Evolutionary conservation across 441 rosid species (phyloP), one percentile per base, ranked within the genome.

Genomic region (Pelargonium citronellum): DNA sequence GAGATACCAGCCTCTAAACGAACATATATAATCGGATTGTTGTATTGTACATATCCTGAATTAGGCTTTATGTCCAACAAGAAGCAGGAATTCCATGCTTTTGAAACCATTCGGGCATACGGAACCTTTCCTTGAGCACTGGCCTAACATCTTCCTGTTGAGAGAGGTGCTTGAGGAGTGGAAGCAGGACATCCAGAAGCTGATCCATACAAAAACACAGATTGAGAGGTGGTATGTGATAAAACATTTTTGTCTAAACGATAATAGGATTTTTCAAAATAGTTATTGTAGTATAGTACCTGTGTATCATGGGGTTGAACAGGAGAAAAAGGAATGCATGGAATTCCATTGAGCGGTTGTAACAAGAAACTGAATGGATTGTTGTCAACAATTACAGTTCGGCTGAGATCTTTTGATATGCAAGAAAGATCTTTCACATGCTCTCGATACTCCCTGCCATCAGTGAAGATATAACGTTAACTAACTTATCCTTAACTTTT

Each of bases 91-190:
- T 91, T 72, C 97, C 97, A 70, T 87, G 95, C 73, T 85, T 90
- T 78, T 88, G 90, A 80, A 94, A 94, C 98, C 98, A 94, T 70
- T 91, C 93, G 0, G 90, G 93, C 97, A 94, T 94, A 84, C 46
- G 91, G 76, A 88, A 94, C 64, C 86, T 87, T 39, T 91, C 94
- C 15, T 85, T 79, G 5, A 94, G 92, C 72, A 73, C 79, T 0
- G 91, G 82, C 67, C 97, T 84, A 37, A 94, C 93, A 3, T 94
- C 98, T 62, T 82, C 85, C 83, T 91, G 90, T 78, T 73, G 77
- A 24, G 96, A 86, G 34, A 94, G 94, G 51, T 87, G 84, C 83
- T 87, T 89, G 17, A 94, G 87, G 61, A 94, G 94, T 12, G 98
- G 98, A 66, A 94, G 94, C 51, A 94, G 83, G 44, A 89, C 97